A percentile compares a stretch with the other conserved stretches of the same genome.
Conservation (phyloP, 495 filamentous ascomycete genomes). For the Lasiosphaeria miniovina region DNA sequence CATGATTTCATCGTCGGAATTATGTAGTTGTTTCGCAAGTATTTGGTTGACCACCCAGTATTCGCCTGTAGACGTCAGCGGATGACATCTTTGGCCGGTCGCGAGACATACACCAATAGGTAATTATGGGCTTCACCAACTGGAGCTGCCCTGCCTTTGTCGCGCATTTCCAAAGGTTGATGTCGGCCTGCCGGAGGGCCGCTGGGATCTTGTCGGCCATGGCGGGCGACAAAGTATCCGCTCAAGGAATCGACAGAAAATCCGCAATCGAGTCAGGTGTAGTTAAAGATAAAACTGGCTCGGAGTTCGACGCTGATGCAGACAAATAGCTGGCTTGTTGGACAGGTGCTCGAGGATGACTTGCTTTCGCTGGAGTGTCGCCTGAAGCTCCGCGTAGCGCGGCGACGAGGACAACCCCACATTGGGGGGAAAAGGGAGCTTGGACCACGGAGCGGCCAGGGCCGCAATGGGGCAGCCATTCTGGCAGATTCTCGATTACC, state of each 20-base stretch:
- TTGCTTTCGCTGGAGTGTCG: no score
- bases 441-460: constrained; percentile 12
- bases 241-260: neutral
- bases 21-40: constrained; percentile 74
- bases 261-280: neutral
- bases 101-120: constrained; percentile 83
- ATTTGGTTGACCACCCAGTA: constrained; percentile 94
- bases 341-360: neutral
- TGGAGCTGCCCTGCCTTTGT: constrained; percentile 81
- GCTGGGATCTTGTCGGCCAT: constrained; percentile 77
- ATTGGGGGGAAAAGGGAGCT: constrained; percentile 21
- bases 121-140: constrained; percentile 74
- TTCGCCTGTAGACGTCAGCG: constrained; percentile 58
- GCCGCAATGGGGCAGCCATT: constrained; percentile 7
- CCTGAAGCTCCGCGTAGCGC: neutral
- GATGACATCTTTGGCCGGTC: neutral
- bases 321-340: neutral
- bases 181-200: constrained; percentile 70
- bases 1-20: constrained; percentile 67
- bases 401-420: constrained; percentile 10
- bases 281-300: neutral
- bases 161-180: constrained; percentile 68
- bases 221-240: neutral
- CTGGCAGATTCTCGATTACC: constrained; percentile 22
- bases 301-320: no score